Conservation (phyloP, 106 monocot genomes). For the Narthecium ossifragum region DNA sequence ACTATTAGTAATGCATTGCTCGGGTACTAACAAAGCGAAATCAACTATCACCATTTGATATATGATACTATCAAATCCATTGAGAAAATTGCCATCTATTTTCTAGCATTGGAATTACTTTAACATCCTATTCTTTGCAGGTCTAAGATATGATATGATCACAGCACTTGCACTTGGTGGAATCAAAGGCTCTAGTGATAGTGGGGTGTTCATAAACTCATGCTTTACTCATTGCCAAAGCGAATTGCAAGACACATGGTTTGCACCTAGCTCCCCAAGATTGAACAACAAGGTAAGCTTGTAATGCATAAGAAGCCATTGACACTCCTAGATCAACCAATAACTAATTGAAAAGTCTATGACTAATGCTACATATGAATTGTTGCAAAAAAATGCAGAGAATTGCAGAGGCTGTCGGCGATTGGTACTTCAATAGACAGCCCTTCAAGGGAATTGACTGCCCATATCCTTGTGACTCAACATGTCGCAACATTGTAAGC, state of each 20-base stretch:
- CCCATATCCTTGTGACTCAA: conserved; percentile 72
- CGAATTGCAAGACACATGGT: conserved; percentile 80
- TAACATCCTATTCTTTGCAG: conserved; percentile 44
- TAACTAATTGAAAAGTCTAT: too few species aligned
- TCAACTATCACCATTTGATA: too few species aligned
- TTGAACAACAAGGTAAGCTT: conserved; percentile 69
- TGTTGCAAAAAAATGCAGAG: conserved; percentile 35
- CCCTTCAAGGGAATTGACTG: conserved; percentile 46
- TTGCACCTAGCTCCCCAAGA: conserved; percentile 49
- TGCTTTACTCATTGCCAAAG: conserved; percentile 95
- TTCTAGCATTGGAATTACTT: too few species aligned
- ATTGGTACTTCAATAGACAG: conserved; percentile 73
- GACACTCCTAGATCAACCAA: too few species aligned
- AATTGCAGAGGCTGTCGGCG: conserved; percentile 69
- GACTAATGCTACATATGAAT: too few species aligned
- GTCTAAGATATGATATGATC: conserved; percentile 61
- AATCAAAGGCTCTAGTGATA: conserved; percentile 11
- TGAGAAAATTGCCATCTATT: too few species aligned
- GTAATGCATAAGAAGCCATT: too few species aligned
- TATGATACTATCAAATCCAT: too few species aligned
- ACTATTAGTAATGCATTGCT: too few species aligned
- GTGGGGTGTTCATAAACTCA: conserved; percentile 79
- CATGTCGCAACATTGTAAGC: conserved; percentile 36
- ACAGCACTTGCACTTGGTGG: too few species aligned
- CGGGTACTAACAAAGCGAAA: too few species aligned